These are phyloP conservation scores for Cajanus cajan DNA, from an alignment of 306 rosid genomes.

Conservation along the genomic window DNA sequence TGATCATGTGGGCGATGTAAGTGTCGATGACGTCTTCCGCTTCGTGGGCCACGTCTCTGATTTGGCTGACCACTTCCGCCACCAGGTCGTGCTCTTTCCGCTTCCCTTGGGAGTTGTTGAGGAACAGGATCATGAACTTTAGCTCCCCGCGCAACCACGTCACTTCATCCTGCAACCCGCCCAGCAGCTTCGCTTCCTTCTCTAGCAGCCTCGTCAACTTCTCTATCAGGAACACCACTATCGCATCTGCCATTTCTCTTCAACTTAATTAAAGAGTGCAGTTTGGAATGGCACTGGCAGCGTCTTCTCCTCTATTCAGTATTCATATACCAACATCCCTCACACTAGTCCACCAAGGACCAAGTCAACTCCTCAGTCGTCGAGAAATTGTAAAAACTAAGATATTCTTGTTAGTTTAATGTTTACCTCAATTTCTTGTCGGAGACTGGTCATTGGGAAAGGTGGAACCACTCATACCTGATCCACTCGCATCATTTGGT, in stretches of 20 bases:
- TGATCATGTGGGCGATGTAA: not conserved
- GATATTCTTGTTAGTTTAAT: no score
- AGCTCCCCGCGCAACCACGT: not conserved
- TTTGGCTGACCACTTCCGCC: not conserved
- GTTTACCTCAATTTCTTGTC: no score
- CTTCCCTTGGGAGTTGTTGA: not conserved
- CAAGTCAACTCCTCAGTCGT: no score
- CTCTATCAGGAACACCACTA: not conserved
- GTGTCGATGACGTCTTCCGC: constrained; percentile 29
- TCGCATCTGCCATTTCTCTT: not conserved
- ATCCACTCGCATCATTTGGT: no score
- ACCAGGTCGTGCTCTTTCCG: not conserved
- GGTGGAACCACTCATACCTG: no score
- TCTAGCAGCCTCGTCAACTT: not conserved
- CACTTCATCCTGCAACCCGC: not conserved
- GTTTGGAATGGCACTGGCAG: not conserved
- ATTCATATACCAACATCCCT: no score
- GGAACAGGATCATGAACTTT: not conserved
- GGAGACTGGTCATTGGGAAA: no score
- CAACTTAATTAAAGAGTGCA: no score
- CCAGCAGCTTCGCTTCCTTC: not conserved
- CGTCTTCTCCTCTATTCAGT: no score
- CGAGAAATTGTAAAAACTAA: no score
- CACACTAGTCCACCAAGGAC: no score
- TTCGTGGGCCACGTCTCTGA: constrained; percentile 5